These are phyloP conservation scores for Lyophyllum atratum DNA, from an alignment of 768 basidiomycete species.

Conservation along the genomic window DNA sequence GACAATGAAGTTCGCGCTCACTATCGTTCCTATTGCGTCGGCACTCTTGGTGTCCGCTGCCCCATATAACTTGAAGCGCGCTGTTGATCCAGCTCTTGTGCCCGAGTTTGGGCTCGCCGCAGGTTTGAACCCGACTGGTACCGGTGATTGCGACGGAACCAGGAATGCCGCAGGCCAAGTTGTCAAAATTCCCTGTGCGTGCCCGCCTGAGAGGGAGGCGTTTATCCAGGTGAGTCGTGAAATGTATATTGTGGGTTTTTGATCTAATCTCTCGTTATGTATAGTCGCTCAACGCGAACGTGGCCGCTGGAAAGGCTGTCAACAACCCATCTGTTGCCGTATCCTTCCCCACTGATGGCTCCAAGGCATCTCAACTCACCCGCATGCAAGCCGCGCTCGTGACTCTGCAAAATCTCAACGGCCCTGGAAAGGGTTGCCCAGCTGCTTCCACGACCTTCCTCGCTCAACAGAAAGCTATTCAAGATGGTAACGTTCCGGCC, in stretches of 20 bases:
- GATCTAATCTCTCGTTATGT: neutral
- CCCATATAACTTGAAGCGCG: conserved; percentile 46
- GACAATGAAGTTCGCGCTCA: conserved; percentile 36
- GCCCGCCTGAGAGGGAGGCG: conserved; percentile 55
- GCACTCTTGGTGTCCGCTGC: conserved; percentile 35
- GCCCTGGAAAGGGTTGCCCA: conserved; percentile 70
- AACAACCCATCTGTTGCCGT: conserved; percentile 64
- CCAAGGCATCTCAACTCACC: conserved; percentile 49
- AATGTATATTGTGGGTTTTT: neutral
- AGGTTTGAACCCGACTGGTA: conserved; percentile 63
- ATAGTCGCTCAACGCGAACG: conserved; percentile 52
- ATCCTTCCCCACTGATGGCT: conserved; percentile 65
- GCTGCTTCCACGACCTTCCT: conserved; percentile 63
- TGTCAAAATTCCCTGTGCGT: conserved; percentile 64
- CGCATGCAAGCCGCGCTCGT: conserved; percentile 62
- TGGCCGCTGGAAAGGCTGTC: conserved; percentile 62
- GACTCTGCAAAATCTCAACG: conserved; percentile 72
- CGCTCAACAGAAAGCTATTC: conserved; percentile 40
- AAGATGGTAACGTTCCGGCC: conserved; percentile 26
- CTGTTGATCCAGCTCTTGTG: conserved; percentile 44
- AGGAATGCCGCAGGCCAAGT: conserved; percentile 55
- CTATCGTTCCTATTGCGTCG: conserved; percentile 28
- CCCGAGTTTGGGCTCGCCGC: conserved; percentile 60
- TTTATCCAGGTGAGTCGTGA: conserved; percentile 51
- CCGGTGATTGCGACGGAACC: conserved; percentile 64